Base-by-base conservation (phyloP, 2,329 filamentous ascomycete species). In the Verruconis gallopava region DNA sequence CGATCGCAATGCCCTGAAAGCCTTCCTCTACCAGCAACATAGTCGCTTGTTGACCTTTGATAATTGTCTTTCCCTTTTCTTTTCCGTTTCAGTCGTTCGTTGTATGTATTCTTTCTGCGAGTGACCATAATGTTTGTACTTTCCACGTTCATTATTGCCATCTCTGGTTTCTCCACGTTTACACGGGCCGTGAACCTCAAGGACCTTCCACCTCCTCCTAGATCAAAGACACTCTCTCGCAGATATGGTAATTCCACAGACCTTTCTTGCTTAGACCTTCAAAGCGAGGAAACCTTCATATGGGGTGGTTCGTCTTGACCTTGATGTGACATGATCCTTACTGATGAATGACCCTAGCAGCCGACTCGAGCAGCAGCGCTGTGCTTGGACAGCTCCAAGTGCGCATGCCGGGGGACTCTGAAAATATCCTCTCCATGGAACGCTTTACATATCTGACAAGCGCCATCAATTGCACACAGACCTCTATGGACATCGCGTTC, bases 341-440 rank as follows among this genome's bases (percentile, higher is more conserved):
- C 25, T n/a, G n/a, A n/a, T n/a, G n/a, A n/a, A 30, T 30, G 6
- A 30, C n/a, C 25, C 6, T n/a, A 30, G 25, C 25, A n/a, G 6
- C 25, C 25, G 25, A 30, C n/a, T n/a, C n/a, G n/a, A n/a, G 25
- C 25, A 30, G 25, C n/a, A 30, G 46, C 19, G 37, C 40, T 3
- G 38, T 45, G 3, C 22, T 53, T 20, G 51, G 47, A 11, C 49
- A 45, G 22, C 40, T 53, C 3, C 52, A 47, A 3, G 28, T 53
- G 14, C 35, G 46, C 30, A 51, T 47, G 44, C 50, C 49, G 3
- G 48, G 44, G 6, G 42, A 48, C 9, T 34, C 18, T 17, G 51
- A 53, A 37, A 47, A 48, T 38, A 49, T 53, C 30, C 32, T 53
- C 13, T 46, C 48, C 21, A 49, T 53, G 49, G 50, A 53, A 37